Base-by-base conservation (phyloP, 202 grass and related monocot species). In the Bolboschoenoplectus hybrid region DNA sequence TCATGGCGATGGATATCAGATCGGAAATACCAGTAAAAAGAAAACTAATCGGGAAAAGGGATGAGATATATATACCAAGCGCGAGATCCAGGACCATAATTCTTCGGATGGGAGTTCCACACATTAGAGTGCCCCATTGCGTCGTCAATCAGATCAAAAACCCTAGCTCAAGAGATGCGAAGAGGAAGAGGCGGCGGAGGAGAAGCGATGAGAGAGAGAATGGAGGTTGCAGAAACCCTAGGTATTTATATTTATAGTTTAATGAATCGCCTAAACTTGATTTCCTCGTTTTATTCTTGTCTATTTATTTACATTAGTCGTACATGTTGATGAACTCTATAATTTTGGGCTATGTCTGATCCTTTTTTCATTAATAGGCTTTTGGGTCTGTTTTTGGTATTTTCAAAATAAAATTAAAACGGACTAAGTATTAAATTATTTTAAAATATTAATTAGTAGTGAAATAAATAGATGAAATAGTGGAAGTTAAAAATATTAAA, bases 51-150 rank as follows among this genome's bases (percentile, higher is more conserved):
- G 1, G 36, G 51, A 44, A n/a, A 84, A 55, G 0, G 8, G 12
- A 6, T 7, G 47, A 84, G 47, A 86, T 65, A 26, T 3, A n/a
- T 82, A 81, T 87, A 90, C 88, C 88, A 87, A 77, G 56, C 38
- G 49, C 85, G 70, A 46, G 88, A 90, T 71, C 85, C 85, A 49
- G 88, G 88, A 38, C 88, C 88, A 57, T 89, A 89, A 41, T 69
- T 86, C 68, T 89, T 89, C 1, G 88, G 88, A 61, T 89, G 88
- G 34, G 88, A 89, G 58, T 89, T 89, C 84, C 88, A 87, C 2
- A 89, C 70, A 67, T 90, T 90, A 43, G 88, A 49, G 85, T 90
- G 88, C 9, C 88, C 88, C 88, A 90, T 90, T 41, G 26, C 17
- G 35, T 26, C 75, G 17, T n/a, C n/a, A 11, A 82, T 82, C 44